Evolutionary conservation across 495 filamentous ascomycete genomes (phyloP).

Genomic region (Penicillium soppii): DNA sequence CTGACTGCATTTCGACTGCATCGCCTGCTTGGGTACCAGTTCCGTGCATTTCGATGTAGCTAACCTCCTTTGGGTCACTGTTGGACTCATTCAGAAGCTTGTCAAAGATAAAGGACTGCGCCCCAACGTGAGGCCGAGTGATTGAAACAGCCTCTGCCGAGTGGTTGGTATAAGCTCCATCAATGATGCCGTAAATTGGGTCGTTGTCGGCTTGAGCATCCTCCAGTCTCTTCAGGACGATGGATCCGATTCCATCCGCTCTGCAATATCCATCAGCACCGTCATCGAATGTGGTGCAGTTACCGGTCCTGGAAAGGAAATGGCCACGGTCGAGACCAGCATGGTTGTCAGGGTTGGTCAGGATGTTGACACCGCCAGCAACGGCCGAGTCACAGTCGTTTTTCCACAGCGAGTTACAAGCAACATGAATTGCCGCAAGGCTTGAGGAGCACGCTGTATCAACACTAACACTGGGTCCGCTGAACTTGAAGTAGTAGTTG

Average conservation of each 20-base stretch:
- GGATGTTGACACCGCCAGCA: conserved; percentile 75
- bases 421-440: conserved; percentile 78
- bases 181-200: conserved; percentile 66
- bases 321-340: conserved; percentile 79
- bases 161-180: conserved; percentile 70
- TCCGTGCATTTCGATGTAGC: conserved; percentile 89
- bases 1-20: conserved; percentile 74
- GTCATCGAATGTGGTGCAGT: conserved; percentile 79
- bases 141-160: conserved; percentile 78
- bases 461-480: conserved; percentile 78
- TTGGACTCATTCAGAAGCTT: conserved; percentile 68
- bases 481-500: conserved; percentile 87
- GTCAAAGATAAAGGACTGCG: conserved; percentile 69
- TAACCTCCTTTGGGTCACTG: conserved; percentile 69
- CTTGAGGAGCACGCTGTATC: conserved; percentile 92
- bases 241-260: conserved; percentile 67
- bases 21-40: conserved; percentile 85
- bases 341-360: conserved; percentile 86
- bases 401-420: conserved; percentile 77
- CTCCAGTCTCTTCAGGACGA: conserved; percentile 72
- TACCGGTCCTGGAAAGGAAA: conserved; percentile 76
- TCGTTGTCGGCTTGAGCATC: conserved; percentile 77
- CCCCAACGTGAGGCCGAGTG: conserved; percentile 73
- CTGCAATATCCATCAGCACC: conserved; percentile 77
- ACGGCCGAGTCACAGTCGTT: conserved; percentile 85